Base-by-base conservation (phyloP, 176 grass and related monocot species). In the Aechmea fasciata region DNA sequence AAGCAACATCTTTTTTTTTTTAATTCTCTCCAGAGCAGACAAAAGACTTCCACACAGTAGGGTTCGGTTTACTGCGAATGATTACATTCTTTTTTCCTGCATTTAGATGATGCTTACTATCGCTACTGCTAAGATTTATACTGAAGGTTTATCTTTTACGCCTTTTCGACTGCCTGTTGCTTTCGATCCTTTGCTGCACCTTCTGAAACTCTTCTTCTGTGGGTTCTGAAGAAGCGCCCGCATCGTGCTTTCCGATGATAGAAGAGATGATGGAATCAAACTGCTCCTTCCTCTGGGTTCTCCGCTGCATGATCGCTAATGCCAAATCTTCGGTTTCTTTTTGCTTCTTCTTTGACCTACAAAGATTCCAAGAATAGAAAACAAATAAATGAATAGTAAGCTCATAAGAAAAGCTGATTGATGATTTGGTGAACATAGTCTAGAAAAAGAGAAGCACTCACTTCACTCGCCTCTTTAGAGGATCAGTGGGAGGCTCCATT, bases 171-270 rank as follows among this genome's bases (percentile, higher is more conserved):
- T 70, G 65, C n/a, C 51, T 87, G 23, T 15, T 66, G 49, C 51
- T 85, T 80, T 96, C 93, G 2, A 92, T 73, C 67, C 89, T 87
- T 78, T 85, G 70, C 12, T 81, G 67, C 14, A 85, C 86, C 24
- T 79, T 76, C 65, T 87, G 72, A 29, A 96, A 96, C 81, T 96
- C 93, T 71, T 92, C 89, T 63, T 96, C 89, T 0, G 93, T 79
- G 50, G 89, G 89, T 79, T 92, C 93, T 2, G 72, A 75, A 49
- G 84, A 69, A 2, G 65, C 59, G 52, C 73, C 83, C n/a, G 78
- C 11, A 15, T 91, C 86, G 0, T 86, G 92, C 19, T 85, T 87
- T 65, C 88, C 88, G 54, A 92, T 81, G 48, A 96, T 90, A 9
- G 86, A 87, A 15, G 93, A 96, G 64, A 96, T 81, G 49, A 96